Conservation (phyloP, 192 early-diverging fungal species). For the Umbelopsis ramanniana region DNA sequence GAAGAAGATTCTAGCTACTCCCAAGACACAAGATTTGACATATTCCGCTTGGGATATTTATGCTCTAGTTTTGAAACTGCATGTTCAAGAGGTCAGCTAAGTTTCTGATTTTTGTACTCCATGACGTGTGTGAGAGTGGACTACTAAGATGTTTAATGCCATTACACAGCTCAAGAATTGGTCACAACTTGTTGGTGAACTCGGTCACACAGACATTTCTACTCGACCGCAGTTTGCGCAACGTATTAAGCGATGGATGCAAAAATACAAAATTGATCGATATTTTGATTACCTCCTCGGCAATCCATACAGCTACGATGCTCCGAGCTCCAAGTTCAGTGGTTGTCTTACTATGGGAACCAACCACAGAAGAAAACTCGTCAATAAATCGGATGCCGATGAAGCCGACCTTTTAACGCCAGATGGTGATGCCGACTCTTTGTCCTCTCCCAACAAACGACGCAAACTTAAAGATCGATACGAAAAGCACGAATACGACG, state of each 20-base stretch:
- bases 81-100: slow-evolving; percentile 37
- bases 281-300: slow-evolving; percentile 48
- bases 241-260: slow-evolving; percentile 48
- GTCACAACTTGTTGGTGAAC: slow-evolving; percentile 47
- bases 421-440: background rate
- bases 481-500: slow-evolving; percentile 19
- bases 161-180: slow-evolving; percentile 42
- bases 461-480: background rate
- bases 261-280: slow-evolving; percentile 45
- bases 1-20: slow-evolving; percentile 39
- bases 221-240: slow-evolving; percentile 45
- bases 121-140: background rate
- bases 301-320: slow-evolving; percentile 35
- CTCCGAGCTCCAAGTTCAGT: slow-evolving; percentile 31
- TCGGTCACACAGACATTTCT: slow-evolving; percentile 38
- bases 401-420: slow-evolving; percentile 10
- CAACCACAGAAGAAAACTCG: slow-evolving; percentile 34
- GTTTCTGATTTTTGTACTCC: background rate
- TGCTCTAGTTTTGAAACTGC: slow-evolving; percentile 35
- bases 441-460: slow-evolving; percentile 8
- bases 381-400: slow-evolving; percentile 7
- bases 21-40: slow-evolving; percentile 39
- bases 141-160: background rate
- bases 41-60: slow-evolving; percentile 44
- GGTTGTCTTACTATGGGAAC: slow-evolving; percentile 45